phyloP scores from a whole-genome alignment of 805 yeast genomes.

The Metschnikowia arizonensis region DNA sequence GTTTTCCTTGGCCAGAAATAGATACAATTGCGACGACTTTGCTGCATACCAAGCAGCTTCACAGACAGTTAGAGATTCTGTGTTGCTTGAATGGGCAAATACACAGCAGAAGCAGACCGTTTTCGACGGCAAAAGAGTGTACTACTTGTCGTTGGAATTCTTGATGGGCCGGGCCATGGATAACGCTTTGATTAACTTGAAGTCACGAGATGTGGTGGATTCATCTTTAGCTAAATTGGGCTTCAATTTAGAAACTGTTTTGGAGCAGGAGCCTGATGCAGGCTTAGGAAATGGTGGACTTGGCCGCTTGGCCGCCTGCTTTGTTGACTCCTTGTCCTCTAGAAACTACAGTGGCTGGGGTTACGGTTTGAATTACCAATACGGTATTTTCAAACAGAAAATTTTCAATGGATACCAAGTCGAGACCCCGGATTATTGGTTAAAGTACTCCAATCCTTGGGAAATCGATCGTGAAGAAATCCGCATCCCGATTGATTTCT shows the following conservation, averaged over 20 bases:
- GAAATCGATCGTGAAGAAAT: conserved; percentile 84
- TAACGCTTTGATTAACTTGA: conserved; percentile 82
- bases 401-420: conserved; percentile 91
- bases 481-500: conserved; percentile 84
- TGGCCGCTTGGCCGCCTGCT: conserved; percentile 93
- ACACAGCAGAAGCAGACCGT: conserved; percentile 88
- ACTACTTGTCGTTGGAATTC: conserved; percentile 82
- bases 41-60: conserved; percentile 94
- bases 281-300: conserved; percentile 94
- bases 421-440: conserved; percentile 93
- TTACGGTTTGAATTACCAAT: conserved; percentile 87
- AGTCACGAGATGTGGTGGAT: conserved; percentile 56
- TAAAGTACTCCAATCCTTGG: conserved; percentile 88
- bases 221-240: conserved; percentile 61
- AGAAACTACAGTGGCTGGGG: conserved; percentile 95
- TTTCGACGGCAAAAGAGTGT: conserved; percentile 79
- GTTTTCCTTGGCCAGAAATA: conserved; percentile 83
- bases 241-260: conserved; percentile 79
- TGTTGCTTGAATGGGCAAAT: conserved; percentile 84
- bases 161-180: conserved; percentile 94
- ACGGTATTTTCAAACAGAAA: conserved; percentile 88
- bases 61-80: conserved; percentile 68
- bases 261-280: conserved; percentile 88
- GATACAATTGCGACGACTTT: conserved; percentile 86
- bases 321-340: conserved; percentile 81